Evolutionary conservation across 2,329 filamentous ascomycete genomes (phyloP), one percentile per base, ranked within the genome.

Genomic region (Akanthomyces muscarius): DNA sequence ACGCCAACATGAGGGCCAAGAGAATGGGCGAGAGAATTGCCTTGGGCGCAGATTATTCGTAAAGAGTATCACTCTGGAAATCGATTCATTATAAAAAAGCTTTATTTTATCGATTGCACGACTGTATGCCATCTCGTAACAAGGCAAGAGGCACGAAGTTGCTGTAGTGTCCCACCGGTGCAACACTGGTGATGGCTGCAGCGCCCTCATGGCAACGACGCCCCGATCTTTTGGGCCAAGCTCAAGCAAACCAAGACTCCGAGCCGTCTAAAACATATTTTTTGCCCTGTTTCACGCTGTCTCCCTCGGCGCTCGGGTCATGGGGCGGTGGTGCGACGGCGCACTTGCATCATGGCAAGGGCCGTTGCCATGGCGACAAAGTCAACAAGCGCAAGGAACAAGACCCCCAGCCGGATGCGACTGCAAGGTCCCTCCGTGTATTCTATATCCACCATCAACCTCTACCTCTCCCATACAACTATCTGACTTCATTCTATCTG

Each of bases 291-390:
- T 53, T 60, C 55, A 63, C 41, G 23, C 55, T n/a, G 62, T 33
- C 61, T 52, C 48, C 61, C 53, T 63, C 53, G 62, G 62, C 56
- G 56, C 56, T 57, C 42, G 30, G 55, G 62, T 64, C 50, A 52
- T 44, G 61, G 41, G 61, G 61, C 51, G 61, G 62, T 63, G 61
- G 61, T 59, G 64, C 30, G 61, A 56, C 52, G 54, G 50, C 42
- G n/a, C 42, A 50, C 6, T 55, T 30, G 36, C 50, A 47, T 41
- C 36, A 56, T 38, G n/a, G 30, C 56, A 23, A 60, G 54, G 42
- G 48, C 50, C 62, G 73, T 75, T 75, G 73, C 72, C 64, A 65
- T 74, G 73, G 72, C 66, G 68, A 75, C 72, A 55, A 62, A 50
- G 68, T 72, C 69, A 73, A 74, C 72, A 75, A 66, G 61, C 66